Conservation (phyloP, 257 asterid species). For the Nicotiana paniculata region DNA sequence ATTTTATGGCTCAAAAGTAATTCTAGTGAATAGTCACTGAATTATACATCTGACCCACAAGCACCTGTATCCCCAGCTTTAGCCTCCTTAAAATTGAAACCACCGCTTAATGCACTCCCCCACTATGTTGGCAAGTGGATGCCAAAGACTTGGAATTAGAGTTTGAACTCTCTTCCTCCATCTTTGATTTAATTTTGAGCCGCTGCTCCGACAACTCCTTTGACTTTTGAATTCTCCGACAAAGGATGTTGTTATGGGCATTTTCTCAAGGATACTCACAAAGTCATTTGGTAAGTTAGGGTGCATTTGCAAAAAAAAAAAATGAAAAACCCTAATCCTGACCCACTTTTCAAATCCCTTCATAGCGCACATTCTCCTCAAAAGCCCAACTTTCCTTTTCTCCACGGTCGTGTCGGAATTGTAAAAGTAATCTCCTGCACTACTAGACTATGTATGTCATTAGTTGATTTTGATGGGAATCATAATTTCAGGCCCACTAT, state of each 20-base stretch:
- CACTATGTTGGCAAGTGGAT: slow-evolving; percentile 76
- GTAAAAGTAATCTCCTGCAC: no score
- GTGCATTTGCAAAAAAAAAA: slow-evolving; percentile 42
- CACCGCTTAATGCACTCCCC: slow-evolving; percentile 78
- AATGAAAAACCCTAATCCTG: slow-evolving; percentile 37
- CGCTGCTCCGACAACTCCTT: slow-evolving; percentile 6
- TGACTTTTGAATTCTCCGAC: no score
- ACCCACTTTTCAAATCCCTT: slow-evolving; percentile 26
- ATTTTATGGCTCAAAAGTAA: no score
- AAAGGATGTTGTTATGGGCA: no score
- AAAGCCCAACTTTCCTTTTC: slow-evolving; percentile 14
- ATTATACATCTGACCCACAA: slow-evolving; percentile 92
- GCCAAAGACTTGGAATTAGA: slow-evolving; percentile 5
- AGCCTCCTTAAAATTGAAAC: slow-evolving; percentile 92
- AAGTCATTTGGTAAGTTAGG: slow-evolving; percentile 46
- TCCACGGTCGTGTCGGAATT: no score
- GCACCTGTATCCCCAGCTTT: slow-evolving; percentile 86
- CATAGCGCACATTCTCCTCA: slow-evolving; percentile 22
- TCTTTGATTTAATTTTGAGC: slow-evolving; percentile 14
- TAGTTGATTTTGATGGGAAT: slow-evolving; percentile 35
- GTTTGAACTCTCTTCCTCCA: slow-evolving; percentile 46
- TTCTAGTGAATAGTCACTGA: slow-evolving; percentile 38
- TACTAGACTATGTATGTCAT: slow-evolving; percentile 12
- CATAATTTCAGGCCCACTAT: slow-evolving; percentile 11
- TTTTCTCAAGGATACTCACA: slow-evolving; percentile 12